Base-by-base conservation (phyloP, 1,284 basidiomycete genomes). In the Ustilago nuda region DNA sequence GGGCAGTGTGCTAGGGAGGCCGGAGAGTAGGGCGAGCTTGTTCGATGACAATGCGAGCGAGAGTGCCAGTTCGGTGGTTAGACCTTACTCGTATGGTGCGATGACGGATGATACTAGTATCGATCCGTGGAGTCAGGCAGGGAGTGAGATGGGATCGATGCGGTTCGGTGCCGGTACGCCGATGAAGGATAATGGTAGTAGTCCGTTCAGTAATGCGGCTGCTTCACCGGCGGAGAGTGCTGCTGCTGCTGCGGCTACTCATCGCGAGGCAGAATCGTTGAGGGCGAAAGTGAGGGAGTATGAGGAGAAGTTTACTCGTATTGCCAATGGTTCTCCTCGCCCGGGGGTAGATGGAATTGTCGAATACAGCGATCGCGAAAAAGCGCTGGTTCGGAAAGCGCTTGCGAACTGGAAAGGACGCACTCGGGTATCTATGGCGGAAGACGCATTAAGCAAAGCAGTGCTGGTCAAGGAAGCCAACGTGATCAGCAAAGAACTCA, bases 381-480 rank as follows among this genome's bases (percentile, higher is more conserved):
- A 68, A 36, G 36, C 23, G 19, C 61, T 82, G 27, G 37, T 79
- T 45, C 89, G 91, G 76, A 91, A 91, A 82, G 93, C 92, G 3
- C 86, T 97, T 70, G 91, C 92, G 74, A 91, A 90, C 76, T 99
- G 96, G 96, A 90, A 92, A 76, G 84, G 92, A 1, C 72, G 65
- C 36, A 81, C 82, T 17, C 68, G 71, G 45, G 76, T 85, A 0
- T 76, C 91, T 0, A 96, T 98, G 93, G 94, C 95, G 0, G 95
- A 98, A 87, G 81, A 91, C 53, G 90, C 96, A 9, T 88, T 99
- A 52, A 92, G 92, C 7, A 92, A 91, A 83, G 95, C 96, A 5
- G 92, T 95, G 0, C 86, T 92, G 59, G 88, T 99, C 48, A 95
- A 96, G 86, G 96, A 99, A 87, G 95, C 95, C 9, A 98, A 98